A percentile compares a stretch with the other conserved stretches of the same genome.
Evolutionary conservation across 495 filamentous ascomycete species (phyloP).

Genomic region (Talaromyces borbonicus): DNA sequence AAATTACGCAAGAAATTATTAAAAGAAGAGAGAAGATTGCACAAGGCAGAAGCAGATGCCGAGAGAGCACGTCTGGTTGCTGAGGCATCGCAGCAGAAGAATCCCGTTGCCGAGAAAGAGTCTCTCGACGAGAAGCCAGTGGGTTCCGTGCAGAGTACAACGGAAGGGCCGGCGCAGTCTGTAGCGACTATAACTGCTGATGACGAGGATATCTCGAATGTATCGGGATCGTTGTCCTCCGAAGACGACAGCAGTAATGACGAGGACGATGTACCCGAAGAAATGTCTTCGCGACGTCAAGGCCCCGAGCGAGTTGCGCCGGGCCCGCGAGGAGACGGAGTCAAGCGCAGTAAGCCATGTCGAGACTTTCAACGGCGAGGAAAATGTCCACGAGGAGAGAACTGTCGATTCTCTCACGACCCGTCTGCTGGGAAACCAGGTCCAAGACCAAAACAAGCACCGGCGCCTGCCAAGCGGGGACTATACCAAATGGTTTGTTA

Average conservation of each 20-base stretch:
- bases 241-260: slow-evolving; percentile 27
- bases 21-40: slow-evolving; percentile 38
- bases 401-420: slow-evolving; percentile 40
- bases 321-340: slow-evolving; percentile 28
- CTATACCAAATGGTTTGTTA: slow-evolving; percentile 42
- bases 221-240: slow-evolving; percentile 15
- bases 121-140: too few species aligned
- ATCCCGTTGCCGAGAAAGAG: not conserved
- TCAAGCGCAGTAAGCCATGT: slow-evolving; percentile 24
- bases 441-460: slow-evolving; percentile 22
- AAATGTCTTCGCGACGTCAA: slow-evolving; percentile 28
- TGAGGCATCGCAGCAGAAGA: slow-evolving; percentile 24
- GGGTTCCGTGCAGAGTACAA: too few species aligned
- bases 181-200: not conserved
- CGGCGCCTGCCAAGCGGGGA: slow-evolving; percentile 22
- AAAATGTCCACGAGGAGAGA: slow-evolving; percentile 33
- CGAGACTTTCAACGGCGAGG: slow-evolving; percentile 38
- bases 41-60: slow-evolving; percentile 38
- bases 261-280: slow-evolving; percentile 33
- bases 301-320: slow-evolving; percentile 34
- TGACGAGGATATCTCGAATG: slow-evolving; percentile 16
- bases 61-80: slow-evolving; percentile 31
- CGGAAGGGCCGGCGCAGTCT: not conserved
- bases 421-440: slow-evolving; percentile 24
- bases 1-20: slow-evolving; percentile 37